Percentiles rank a stretch among this genome's conserved stretches.
Evolutionary conservation across 2,329 filamentous ascomycete genomes (phyloP).

Genomic region (Tympanopsis confertula): DNA sequence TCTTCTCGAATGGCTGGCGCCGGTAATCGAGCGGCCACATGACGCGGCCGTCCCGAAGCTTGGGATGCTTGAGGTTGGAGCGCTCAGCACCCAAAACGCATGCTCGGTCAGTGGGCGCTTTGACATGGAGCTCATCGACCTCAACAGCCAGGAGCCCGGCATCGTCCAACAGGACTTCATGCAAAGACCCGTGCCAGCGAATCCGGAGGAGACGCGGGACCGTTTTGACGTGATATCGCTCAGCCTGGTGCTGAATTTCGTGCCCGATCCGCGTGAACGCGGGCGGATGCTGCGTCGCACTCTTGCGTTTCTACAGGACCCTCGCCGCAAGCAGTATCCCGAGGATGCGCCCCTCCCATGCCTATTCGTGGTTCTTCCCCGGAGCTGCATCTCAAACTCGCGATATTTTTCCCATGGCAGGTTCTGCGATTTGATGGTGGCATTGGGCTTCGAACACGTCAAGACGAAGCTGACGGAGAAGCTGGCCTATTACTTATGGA

Average conservation of each 20-base stretch:
- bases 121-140: conserved; percentile 47
- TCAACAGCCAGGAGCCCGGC: conserved; percentile 43
- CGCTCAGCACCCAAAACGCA: conserved; percentile 47
- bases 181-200: conserved; percentile 40
- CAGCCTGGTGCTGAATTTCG: conserved; percentile 56
- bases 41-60: conserved; percentile 11
- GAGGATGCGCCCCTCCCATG: conserved; percentile 40
- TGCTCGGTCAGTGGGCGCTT: conserved; percentile 39
- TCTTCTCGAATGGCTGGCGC: conserved; percentile 49
- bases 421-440: conserved; percentile 62
- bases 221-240: conserved; percentile 52
- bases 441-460: conserved; percentile 58
- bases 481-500: conserved; percentile 84
- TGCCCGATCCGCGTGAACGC: conserved; percentile 34
- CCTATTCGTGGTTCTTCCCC: conserved; percentile 80
- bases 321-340: not conserved
- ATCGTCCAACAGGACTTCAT: conserved; percentile 59
- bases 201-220: conserved; percentile 24
- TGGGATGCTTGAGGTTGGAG: conserved; percentile 50
- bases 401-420: conserved; percentile 70
- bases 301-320: conserved; percentile 22
- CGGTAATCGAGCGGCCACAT: conserved; percentile 12
- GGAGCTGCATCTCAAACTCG: conserved; percentile 80
- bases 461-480: conserved; percentile 68
- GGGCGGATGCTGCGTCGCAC: conserved; percentile 33